phyloP scores from a whole-genome alignment of 2,329 filamentous ascomycete species.

The Claviceps fusiformis region DNA sequence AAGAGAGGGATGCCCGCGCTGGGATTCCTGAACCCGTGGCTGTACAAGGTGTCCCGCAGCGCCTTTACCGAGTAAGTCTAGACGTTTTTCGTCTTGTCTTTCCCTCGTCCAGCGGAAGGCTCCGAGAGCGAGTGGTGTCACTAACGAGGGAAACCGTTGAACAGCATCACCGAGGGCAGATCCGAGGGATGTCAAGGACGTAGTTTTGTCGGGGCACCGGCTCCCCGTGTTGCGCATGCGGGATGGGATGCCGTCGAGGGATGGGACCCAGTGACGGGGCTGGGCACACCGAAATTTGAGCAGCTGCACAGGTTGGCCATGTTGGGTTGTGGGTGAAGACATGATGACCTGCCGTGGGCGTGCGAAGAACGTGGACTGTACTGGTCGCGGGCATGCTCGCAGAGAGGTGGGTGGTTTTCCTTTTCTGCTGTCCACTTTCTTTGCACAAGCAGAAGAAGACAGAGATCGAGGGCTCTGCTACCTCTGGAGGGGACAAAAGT shows the following conservation, averaged over 20 bases:
- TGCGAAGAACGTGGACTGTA: too few relatives aligned
- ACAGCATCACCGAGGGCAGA: constrained; percentile 22
- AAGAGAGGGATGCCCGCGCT: constrained; percentile 36
- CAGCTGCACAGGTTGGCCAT: constrained; percentile 14
- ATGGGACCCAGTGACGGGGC: constrained; percentile 27
- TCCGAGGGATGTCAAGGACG: constrained; percentile 19
- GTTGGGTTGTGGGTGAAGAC: neutral
- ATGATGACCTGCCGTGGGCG: too few relatives aligned
- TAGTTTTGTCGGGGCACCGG: constrained; percentile 12
- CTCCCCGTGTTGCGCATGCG: constrained; percentile 10
- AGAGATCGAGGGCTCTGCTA: too few relatives aligned
- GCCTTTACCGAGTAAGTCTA: constrained; percentile 23
- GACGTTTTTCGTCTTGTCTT: neutral
- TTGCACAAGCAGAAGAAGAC: too few relatives aligned
- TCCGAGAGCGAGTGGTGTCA: neutral
- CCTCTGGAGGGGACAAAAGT: too few relatives aligned
- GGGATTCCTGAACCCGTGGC: constrained; percentile 49
- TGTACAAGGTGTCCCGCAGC: constrained; percentile 28
- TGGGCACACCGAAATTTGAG: constrained; percentile 32
- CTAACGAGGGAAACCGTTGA: neutral
- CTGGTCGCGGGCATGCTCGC: too few relatives aligned
- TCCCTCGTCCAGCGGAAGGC: neutral
- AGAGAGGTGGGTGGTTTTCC: too few relatives aligned
- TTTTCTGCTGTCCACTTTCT: too few relatives aligned
- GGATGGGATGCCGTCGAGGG: constrained; percentile 11